A percentile compares a stretch with the other conserved stretches of the same genome.
phyloP scores from a whole-genome alignment of 495 filamentous ascomycete genomes.

The Xylaria nigripes region DNA sequence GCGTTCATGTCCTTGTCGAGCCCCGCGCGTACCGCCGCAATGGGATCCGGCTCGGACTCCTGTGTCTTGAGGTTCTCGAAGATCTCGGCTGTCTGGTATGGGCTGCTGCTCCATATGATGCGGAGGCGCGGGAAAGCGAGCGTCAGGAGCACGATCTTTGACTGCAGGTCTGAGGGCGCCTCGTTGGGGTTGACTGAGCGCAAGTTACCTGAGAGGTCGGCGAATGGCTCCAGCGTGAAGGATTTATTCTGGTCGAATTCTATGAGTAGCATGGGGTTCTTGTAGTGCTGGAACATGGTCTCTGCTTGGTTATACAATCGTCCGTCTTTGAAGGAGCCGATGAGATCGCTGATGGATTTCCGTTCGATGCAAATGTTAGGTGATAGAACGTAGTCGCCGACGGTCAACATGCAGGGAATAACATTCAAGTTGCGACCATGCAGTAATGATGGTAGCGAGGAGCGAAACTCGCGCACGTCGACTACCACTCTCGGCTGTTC shows the following conservation, averaged over 20 bases:
- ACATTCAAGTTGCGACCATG: slow-evolving; percentile 80
- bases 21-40: slow-evolving; percentile 75
- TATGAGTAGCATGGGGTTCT: slow-evolving; percentile 82
- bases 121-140: slow-evolving; percentile 83
- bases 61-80: slow-evolving; percentile 88
- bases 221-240: slow-evolving; percentile 91
- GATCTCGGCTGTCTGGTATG: slow-evolving; percentile 96
- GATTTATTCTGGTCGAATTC: slow-evolving; percentile 97
- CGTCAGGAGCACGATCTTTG: slow-evolving; percentile 85
- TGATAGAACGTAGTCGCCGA: slow-evolving; percentile 91
- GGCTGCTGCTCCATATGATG: slow-evolving; percentile 87
- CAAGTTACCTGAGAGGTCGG: slow-evolving; percentile 63
- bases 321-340: slow-evolving; percentile 83
- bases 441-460: slow-evolving; percentile 80
- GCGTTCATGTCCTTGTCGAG: slow-evolving; percentile 53
- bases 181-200: slow-evolving; percentile 47
- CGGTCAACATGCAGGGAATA: slow-evolving; percentile 89
- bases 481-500: slow-evolving; percentile 90
- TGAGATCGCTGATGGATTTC: slow-evolving; percentile 85
- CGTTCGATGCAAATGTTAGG: slow-evolving; percentile 89
- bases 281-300: slow-evolving; percentile 90
- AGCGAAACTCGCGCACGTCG: slow-evolving; percentile 92
- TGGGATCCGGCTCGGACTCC: slow-evolving; percentile 81
- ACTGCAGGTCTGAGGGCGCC: slow-evolving; percentile 67
- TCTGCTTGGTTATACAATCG: slow-evolving; percentile 88